A percentile compares a stretch with the other conserved stretches of the same genome.
These are phyloP conservation scores for Meyerozyma guilliermondii DNA, from an alignment of 1,139 yeast species.

Conservation along the genomic window DNA sequence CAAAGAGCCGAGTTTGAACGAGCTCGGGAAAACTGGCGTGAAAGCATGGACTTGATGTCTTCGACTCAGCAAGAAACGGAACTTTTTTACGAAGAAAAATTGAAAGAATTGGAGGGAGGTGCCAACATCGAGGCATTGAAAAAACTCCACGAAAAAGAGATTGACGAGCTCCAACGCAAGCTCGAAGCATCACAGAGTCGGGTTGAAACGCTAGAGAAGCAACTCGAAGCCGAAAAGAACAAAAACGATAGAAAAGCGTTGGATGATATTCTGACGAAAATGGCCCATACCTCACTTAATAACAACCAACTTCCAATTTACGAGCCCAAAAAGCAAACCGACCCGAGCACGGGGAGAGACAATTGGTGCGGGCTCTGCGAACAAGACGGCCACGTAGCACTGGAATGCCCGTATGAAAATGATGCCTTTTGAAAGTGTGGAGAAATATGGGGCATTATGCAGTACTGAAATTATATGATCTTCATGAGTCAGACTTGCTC, in stretches of 20 bases:
- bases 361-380: slow-evolving; percentile 95
- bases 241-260: background rate
- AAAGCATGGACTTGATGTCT: slow-evolving; percentile 50
- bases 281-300: background rate
- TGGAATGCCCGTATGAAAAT: slow-evolving; percentile 82
- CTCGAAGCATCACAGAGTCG: background rate
- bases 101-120: slow-evolving; percentile 16
- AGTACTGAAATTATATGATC: background rate
- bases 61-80: slow-evolving; percentile 40
- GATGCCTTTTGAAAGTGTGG: slow-evolving; percentile 37
- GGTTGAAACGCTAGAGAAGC: background rate
- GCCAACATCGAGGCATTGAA: background rate
- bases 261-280: background rate
- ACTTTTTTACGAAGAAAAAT: slow-evolving; percentile 26
- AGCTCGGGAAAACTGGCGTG: slow-evolving; percentile 55
- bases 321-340: slow-evolving; percentile 44
- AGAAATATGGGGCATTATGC: background rate
- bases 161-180: slow-evolving; percentile 7
- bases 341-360: slow-evolving; percentile 69
- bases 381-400: slow-evolving; percentile 78
- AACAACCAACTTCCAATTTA: slow-evolving; percentile 43
- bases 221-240: slow-evolving; percentile 1
- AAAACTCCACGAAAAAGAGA: background rate
- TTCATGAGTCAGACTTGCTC: background rate
- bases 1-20: slow-evolving; percentile 44